phyloP scores from a whole-genome alignment of 164 flowering plant species.

The Umbellularia californica region DNA sequence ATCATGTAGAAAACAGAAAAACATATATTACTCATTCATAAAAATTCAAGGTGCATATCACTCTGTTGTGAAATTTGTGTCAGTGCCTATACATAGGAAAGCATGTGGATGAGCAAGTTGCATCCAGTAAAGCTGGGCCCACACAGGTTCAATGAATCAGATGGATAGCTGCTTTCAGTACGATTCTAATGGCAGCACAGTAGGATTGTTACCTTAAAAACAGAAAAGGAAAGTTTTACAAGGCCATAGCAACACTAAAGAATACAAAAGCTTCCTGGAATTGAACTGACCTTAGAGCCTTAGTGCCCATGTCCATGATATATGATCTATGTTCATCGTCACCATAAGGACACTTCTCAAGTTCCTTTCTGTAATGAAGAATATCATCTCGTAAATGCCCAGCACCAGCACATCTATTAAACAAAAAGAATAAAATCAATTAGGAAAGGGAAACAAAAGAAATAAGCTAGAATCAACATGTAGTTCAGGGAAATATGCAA shows the following conservation, averaged over 20 bases:
- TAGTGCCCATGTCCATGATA: conserved; percentile 80
- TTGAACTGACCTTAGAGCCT: conserved; percentile 74
- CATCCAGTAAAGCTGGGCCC: too few relatives aligned
- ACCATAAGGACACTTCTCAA: conserved; percentile 42
- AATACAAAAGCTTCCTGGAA: neutral
- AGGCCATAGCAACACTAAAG: neutral
- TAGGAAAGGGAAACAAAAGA: neutral
- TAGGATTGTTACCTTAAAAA: too few relatives aligned
- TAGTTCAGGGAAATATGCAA: neutral
- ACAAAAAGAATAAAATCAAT: neutral
- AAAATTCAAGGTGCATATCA: too few relatives aligned
- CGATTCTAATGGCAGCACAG: too few relatives aligned
- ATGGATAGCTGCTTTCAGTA: too few relatives aligned
- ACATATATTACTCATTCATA: too few relatives aligned
- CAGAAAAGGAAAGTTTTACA: too few relatives aligned
- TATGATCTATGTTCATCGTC: conserved; percentile 63
- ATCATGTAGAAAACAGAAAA: too few relatives aligned
- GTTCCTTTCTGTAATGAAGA: conserved; percentile 52
- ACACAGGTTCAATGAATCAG: too few relatives aligned
- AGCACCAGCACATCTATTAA: conserved; percentile 86
- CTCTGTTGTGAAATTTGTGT: too few relatives aligned
- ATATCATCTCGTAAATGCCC: conserved; percentile 85
- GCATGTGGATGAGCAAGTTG: too few relatives aligned
- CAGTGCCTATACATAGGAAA: too few relatives aligned
- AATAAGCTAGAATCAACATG: neutral